Evolutionary conservation across 75 land plant genomes (phyloP).

Genomic region (Picea sitchensis): DNA sequence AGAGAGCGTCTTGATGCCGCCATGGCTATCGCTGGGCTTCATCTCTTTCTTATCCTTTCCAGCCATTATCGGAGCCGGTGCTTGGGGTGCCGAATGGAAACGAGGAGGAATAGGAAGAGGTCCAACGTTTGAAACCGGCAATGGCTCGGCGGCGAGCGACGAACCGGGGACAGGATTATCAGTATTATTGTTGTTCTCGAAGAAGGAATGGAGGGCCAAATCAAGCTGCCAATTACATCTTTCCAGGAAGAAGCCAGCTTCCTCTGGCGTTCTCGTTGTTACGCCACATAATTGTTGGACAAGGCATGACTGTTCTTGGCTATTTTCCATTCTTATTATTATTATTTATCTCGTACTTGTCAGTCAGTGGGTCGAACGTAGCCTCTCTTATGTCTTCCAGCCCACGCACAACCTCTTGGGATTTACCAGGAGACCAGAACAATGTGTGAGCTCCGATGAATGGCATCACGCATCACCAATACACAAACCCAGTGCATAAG

Average conservation of each 20-base stretch:
- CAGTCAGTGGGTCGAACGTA: neutral
- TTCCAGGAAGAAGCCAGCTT: slow-evolving; percentile 55
- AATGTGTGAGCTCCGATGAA: too few species aligned
- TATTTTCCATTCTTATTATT: neutral
- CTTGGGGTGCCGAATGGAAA: neutral
- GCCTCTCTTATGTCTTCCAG: slow-evolving; percentile 16
- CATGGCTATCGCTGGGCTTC: slow-evolving; percentile 20
- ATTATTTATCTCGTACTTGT: too few species aligned
- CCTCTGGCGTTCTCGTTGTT: slow-evolving; percentile 48
- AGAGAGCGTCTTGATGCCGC: slow-evolving; percentile 66
- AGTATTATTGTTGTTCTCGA: slow-evolving; percentile 26
- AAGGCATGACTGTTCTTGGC: slow-evolving; percentile 11
- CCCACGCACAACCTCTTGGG: too few species aligned
- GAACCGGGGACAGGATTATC: neutral
- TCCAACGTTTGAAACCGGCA: neutral
- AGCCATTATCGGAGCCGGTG: neutral
- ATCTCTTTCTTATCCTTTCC: slow-evolving; percentile 26
- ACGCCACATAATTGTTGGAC: slow-evolving; percentile 44
- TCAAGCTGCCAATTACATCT: slow-evolving; percentile 65
- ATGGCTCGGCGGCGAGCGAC: neutral
- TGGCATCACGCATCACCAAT: too few species aligned
- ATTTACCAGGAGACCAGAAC: neutral
- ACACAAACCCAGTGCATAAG: too few species aligned
- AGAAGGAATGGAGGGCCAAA: slow-evolving; percentile 62
- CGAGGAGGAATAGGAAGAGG: neutral